Percentiles rank a stretch among this genome's conserved stretches.
These are phyloP conservation scores for Rusavskia elegans DNA, from an alignment of 495 filamentous ascomycete species.

Conservation along the genomic window DNA sequence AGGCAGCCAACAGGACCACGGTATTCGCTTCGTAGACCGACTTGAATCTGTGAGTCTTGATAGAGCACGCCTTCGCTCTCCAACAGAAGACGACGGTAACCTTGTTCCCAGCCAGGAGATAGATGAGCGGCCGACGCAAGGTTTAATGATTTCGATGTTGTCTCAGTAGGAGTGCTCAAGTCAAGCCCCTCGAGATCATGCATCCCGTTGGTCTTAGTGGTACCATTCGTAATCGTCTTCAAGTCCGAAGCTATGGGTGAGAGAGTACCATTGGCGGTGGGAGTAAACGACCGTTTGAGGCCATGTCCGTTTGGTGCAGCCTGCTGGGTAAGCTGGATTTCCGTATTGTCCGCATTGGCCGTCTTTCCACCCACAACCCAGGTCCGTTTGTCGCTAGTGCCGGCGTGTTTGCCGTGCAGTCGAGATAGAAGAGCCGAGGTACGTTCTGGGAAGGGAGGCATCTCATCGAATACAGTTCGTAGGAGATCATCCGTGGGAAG, in stretches of 20 bases:
- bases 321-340: slow-evolving; percentile 68
- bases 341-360: slow-evolving; percentile 66
- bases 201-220: slow-evolving; percentile 17
- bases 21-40: slow-evolving; percentile 87
- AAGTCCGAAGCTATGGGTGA: slow-evolving; percentile 30
- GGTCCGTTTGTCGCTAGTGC: slow-evolving; percentile 82
- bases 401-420: slow-evolving; percentile 82
- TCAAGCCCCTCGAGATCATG: slow-evolving; percentile 67
- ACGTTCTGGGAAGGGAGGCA: slow-evolving; percentile 96
- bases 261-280: slow-evolving; percentile 31
- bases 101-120: slow-evolving; percentile 84
- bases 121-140: slow-evolving; percentile 84
- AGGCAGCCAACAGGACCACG: slow-evolving; percentile 85
- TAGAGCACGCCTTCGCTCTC: slow-evolving; percentile 75
- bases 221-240: slow-evolving; percentile 18
- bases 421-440: slow-evolving; percentile 82
- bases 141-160: slow-evolving; percentile 51
- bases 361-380: slow-evolving; percentile 94
- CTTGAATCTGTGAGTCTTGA: slow-evolving; percentile 85
- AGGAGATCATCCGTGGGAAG: slow-evolving; percentile 82
- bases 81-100: slow-evolving; percentile 74
- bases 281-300: slow-evolving; percentile 60
- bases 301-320: slow-evolving; percentile 36
- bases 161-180: slow-evolving; percentile 44
- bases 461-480: slow-evolving; percentile 93